Evolutionary conservation across 2,329 filamentous ascomycete species (phyloP).

Genomic region (Dactylonectria estremocensis): DNA sequence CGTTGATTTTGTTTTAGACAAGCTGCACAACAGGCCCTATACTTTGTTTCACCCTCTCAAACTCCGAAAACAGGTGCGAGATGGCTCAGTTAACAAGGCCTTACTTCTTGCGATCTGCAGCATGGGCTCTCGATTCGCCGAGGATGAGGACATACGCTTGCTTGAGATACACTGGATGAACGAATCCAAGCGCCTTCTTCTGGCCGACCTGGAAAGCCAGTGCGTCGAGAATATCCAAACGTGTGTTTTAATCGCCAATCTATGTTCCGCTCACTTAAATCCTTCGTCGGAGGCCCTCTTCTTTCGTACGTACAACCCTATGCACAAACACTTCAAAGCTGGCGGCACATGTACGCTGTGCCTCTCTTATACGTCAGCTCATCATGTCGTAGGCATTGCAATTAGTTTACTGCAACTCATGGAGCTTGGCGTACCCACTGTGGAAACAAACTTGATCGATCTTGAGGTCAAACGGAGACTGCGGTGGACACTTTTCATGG

Average conservation of each 20-base stretch:
- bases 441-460: neutral
- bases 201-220: constrained; percentile 29
- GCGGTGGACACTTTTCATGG: constrained; percentile 39
- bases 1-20: constrained; percentile 31
- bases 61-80: neutral
- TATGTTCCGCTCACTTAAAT: constrained; percentile 18
- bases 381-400: constrained; percentile 21
- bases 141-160: neutral
- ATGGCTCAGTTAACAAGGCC: constrained; percentile 14
- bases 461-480: constrained; percentile 29
- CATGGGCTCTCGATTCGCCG: constrained; percentile 28
- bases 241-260: constrained; percentile 26
- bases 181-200: constrained; percentile 25
- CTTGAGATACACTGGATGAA: constrained; percentile 4
- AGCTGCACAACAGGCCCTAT: constrained; percentile 31
- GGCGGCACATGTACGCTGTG: neutral
- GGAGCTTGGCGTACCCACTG: neutral
- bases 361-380: neutral
- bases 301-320: constrained; percentile 18
- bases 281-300: constrained; percentile 28
- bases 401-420: constrained; percentile 30
- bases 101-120: constrained; percentile 28
- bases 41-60: constrained; percentile 33
- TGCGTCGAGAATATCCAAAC: constrained; percentile 36
- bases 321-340: neutral